Base-by-base conservation (phyloP, 208 protist species). In the Blastocrithidia nonstop region DNA sequence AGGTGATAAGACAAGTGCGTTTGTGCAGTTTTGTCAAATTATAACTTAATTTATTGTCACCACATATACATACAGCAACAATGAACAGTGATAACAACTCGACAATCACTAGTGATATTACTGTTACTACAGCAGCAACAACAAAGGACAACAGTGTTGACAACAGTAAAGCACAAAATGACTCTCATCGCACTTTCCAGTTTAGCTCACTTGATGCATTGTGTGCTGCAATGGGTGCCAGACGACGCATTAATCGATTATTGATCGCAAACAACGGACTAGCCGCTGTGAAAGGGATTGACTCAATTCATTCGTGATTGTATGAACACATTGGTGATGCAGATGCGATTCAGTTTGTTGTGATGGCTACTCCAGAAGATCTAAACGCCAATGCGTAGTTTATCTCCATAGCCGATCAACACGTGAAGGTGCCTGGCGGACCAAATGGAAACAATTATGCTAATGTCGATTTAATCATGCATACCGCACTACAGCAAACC, bases 181-280 rank as follows among this genome's bases (percentile, higher is more conserved):
- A n/a, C n/a, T n/a, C n/a, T n/a, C n/a, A n/a, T n/a, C n/a, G n/a
- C n/a, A 11, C 11, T n/a, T 35, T 35, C n/a, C 37, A 53, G 8
- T 80, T 80, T 31, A 19, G 45, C 36, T 67, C 64, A 19, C 47
- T 91, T 17, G 33, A 66, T 15, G 57, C 66, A 15, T 55, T 91
- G 11, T 66, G 72, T 44, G 57, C 15, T 11, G 57, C 66, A 23
- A 56, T 91, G 2, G 78, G 60, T 1, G 82, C 77, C 7, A 77
- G 48, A 3, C 63, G 56, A 24, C 54, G 71, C 3, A 90, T 97
- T 40, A 56, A 73, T 15, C 71, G 77, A 19, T 63, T 98, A 11
- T 78, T 99, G 32, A 88, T 99, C 22, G 95, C 96, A 9, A 98
- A 98, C 68, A 99, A 99, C 67, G 97, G 97, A 45, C 95, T 98